These are phyloP conservation scores for Mollisia scopiformis DNA, from an alignment of 2,329 filamentous ascomycete genomes.

Conservation along the genomic window DNA sequence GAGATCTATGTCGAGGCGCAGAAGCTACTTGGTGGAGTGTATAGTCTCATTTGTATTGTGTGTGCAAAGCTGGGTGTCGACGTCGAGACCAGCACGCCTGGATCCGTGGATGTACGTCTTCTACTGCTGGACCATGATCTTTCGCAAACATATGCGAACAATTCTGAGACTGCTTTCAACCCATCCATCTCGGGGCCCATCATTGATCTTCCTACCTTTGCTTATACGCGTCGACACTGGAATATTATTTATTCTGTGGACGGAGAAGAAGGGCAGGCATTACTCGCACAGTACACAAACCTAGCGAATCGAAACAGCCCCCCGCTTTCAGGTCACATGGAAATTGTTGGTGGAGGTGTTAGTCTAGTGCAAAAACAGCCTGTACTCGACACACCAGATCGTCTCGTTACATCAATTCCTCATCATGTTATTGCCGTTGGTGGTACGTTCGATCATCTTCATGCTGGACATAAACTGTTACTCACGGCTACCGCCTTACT, in stretches of 20 bases:
- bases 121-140: constrained; percentile 68
- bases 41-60: constrained; percentile 76
- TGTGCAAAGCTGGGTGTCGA: constrained; percentile 60
- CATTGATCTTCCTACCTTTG: constrained; percentile 53
- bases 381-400: not conserved
- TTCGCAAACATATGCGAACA: constrained; percentile 45
- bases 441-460: constrained; percentile 95
- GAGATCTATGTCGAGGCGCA: constrained; percentile 69
- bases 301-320: constrained; percentile 50
- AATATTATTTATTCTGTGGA: constrained; percentile 66
- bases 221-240: constrained; percentile 62
- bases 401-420: constrained; percentile 18
- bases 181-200: constrained; percentile 39
- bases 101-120: constrained; percentile 76
- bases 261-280: constrained; percentile 62
- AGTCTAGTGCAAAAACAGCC: constrained; percentile 42
- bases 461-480: constrained; percentile 94
- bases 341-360: constrained; percentile 56
- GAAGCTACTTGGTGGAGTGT: constrained; percentile 73
- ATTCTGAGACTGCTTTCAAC: constrained; percentile 44
- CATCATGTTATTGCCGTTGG: constrained; percentile 77
- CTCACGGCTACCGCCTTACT: constrained; percentile 84
- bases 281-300: constrained; percentile 54
- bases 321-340: constrained; percentile 53
- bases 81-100: constrained; percentile 66